Base-by-base conservation (phyloP, 768 basidiomycete genomes). In the Auricularia sp. region DNA sequence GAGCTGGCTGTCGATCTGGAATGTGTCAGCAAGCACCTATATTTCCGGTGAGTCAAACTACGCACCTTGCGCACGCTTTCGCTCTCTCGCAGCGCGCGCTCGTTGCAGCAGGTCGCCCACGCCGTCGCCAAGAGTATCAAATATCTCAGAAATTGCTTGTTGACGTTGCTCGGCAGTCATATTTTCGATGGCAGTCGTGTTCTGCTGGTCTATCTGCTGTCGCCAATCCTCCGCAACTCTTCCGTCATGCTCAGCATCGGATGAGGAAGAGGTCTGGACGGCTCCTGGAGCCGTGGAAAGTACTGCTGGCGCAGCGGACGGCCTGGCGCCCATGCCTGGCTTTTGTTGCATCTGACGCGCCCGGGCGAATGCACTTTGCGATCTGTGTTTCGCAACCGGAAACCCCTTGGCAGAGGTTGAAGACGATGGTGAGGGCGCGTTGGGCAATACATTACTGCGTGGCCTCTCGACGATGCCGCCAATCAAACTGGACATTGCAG, bases 111-210 rank as follows among this genome's bases (percentile, higher is more conserved):
- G 73, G 56, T 86, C 85, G 2, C 79, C 78, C 10, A 92, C 79
- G 18, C 82, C 84, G 1, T 80, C 76, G 0, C 92, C 93, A 71
- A 95, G 86, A 56, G 83, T 81, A 66, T 90, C 85, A 34, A 90
- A 64, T 51, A 95, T 83, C 67, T 91, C 83, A 62, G 75, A 75
- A 54, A 79, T 78, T 73, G 89, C 92, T 62, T 82, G 73, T 67
- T 87, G 84, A 10, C 85, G 79, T 72, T 94, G 89, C 16, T 84
- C 84, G 11, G 83, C 81, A 2, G 81, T 80, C 94, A 95, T 95
- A 1, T 70, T 73, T 18, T 82, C 83, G 1, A 95, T 68, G 21
- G 61, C 44, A 18, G 44, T 34, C 13, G 64, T 79, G 68, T 95
- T 94, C 70, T 92, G 89, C 64, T 79, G 78, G 68, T 83, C 85